Percentiles rank a stretch among this genome's conserved stretches.
phyloP scores from a whole-genome alignment of 345 rosid species.

The Excoecaria cochinchinensis region DNA sequence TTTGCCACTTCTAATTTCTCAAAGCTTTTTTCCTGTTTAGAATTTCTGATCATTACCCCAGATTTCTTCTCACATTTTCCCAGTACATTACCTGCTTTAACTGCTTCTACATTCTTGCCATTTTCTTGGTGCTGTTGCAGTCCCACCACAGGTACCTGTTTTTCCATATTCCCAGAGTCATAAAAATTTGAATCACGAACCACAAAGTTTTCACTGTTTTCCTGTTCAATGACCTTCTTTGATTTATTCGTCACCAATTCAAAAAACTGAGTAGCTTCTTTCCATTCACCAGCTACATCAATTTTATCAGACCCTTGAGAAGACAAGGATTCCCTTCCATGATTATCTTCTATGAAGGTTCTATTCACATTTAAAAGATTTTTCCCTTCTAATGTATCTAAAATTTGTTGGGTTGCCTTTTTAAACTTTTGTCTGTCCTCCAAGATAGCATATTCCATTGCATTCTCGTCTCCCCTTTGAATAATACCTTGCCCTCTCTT shows the following conservation, averaged over 20 bases:
- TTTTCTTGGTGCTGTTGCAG: slow-evolving; percentile 32
- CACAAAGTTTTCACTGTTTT: slow-evolving; percentile 33
- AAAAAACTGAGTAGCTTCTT: slow-evolving; percentile 67
- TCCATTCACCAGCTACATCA: slow-evolving; percentile 67
- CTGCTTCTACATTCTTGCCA: slow-evolving; percentile 33
- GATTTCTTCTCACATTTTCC: slow-evolving; percentile 32
- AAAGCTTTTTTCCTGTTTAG: slow-evolving; percentile 19
- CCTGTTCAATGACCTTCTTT: slow-evolving; percentile 38
- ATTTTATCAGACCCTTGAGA: slow-evolving; percentile 40
- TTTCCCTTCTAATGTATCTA: slow-evolving; percentile 30
- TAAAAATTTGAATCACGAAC: slow-evolving; percentile 25
- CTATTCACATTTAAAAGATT: slow-evolving; percentile 20
- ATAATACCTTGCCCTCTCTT: slow-evolving; percentile 16
- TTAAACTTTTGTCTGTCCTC: slow-evolving; percentile 32
- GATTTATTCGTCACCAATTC: slow-evolving; percentile 63
- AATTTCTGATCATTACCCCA: slow-evolving; percentile 28
- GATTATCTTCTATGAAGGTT: slow-evolving; percentile 35
- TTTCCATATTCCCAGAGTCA: slow-evolving; percentile 42
- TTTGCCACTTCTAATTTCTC: slow-evolving; percentile 32
- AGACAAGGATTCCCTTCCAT: slow-evolving; percentile 38
- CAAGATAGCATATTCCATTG: slow-evolving; percentile 19
- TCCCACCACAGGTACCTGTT: slow-evolving; percentile 30
- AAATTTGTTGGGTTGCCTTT: slow-evolving; percentile 24
- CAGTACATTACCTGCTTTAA: slow-evolving; percentile 35
- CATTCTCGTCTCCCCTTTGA: slow-evolving; percentile 32